Evolutionary conservation across 257 asterid genomes (phyloP).

Genomic region (Capsicum chinense): DNA sequence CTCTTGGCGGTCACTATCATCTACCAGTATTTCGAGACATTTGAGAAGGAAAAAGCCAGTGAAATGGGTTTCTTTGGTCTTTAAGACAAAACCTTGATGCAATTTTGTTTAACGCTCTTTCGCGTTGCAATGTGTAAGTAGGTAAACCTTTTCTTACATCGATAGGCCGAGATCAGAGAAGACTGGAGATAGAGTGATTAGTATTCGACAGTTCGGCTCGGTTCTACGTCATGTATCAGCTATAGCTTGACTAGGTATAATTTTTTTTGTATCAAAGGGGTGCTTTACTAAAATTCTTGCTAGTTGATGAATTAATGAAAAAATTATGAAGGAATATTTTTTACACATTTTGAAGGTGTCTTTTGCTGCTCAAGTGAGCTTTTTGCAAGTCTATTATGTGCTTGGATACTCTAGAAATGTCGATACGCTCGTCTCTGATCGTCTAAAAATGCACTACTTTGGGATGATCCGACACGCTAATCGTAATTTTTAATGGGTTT

Average conservation of each 20-base stretch:
- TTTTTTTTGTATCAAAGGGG: constrained; percentile 12
- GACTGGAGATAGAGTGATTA: neutral
- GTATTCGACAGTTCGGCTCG: neutral
- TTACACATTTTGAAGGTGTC: neutral
- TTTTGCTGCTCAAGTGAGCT: neutral
- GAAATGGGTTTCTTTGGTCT: constrained; percentile 92
- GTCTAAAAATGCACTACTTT: too few relatives aligned
- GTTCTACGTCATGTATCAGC: neutral
- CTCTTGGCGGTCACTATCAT: constrained; percentile 84
- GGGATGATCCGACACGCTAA: too few relatives aligned
- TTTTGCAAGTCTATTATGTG: too few relatives aligned
- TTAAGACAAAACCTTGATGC: constrained; percentile 36
- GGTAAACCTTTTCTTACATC: constrained; percentile 30
- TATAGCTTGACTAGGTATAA: constrained; percentile 18
- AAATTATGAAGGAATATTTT: neutral
- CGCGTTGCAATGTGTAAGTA: constrained; percentile 43
- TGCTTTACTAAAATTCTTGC: neutral
- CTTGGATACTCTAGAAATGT: too few relatives aligned
- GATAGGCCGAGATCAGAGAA: neutral
- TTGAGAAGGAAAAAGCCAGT: constrained; percentile 89
- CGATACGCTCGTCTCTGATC: too few relatives aligned
- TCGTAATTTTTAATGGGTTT: neutral
- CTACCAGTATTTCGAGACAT: constrained; percentile 87
- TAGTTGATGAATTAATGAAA: neutral
- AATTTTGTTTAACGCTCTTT: constrained; percentile 28